Base-by-base conservation (phyloP, 2,329 filamentous ascomycete species). In the Penicillium sp. region DNA sequence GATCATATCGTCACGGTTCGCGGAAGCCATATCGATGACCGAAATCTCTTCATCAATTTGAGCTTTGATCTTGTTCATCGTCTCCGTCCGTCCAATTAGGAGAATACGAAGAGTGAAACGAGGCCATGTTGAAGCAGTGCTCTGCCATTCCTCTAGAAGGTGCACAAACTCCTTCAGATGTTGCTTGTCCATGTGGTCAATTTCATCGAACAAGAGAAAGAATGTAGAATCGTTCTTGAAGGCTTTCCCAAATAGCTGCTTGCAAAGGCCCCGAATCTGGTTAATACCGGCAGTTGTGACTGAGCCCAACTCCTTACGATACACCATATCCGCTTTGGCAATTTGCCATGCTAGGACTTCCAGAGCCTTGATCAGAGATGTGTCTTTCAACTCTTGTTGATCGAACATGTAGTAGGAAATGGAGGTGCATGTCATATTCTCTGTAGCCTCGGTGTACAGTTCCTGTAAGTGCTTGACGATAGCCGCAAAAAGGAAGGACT, bases 191-290 rank as follows among this genome's bases (percentile, higher is more conserved):
- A n/a, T n/a, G n/a, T n/a, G n/a, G n/a, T n/a, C n/a, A n/a, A n/a
- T n/a, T n/a, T n/a, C n/a, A n/a, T n/a, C n/a, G n/a, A n/a, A n/a
- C n/a, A n/a, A n/a, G n/a, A n/a, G n/a, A n/a, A n/a, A n/a, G n/a
- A n/a, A n/a, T n/a, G n/a, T n/a, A n/a, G 65, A 64, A 46, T 69
- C 65, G 14, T 51, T 62, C 45, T 63, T 68, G 14, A 57, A 56
- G 1, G 56, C 55, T 19, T 59, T 63, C 3, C 41, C 55, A 24
- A 62, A 64, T 1, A 64, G 53, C 2, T 46, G 6, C 24, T 60
- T 44, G 3, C 59, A 65, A n/a, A 65, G 52, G 21, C n/a, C n/a
- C 0, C n/a, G 44, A 13, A 65, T 47, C 19, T 63, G 48, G 10
- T 49, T 39, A 3, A 24, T 10, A 44, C 31, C 31, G 19, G 9